These are phyloP conservation scores for Polytrichum formosum DNA, from an alignment of 225 moss, liverwort and hornwort species.

Conservation along the genomic window DNA sequence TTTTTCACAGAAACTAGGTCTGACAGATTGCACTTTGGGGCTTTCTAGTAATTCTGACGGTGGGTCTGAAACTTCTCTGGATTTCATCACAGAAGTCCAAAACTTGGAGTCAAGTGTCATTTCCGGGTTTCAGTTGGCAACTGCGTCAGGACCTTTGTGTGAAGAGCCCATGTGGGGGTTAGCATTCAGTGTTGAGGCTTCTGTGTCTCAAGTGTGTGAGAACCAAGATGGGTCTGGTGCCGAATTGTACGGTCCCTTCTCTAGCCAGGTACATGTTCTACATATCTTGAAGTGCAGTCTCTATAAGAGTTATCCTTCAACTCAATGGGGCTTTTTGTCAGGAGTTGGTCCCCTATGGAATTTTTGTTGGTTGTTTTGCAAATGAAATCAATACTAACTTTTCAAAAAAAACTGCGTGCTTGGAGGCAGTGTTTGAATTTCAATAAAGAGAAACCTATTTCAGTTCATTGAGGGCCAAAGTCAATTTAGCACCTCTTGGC, in stretches of 20 bases:
- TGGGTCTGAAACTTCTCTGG: conserved; percentile 22
- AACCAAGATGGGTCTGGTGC: conserved; percentile 31
- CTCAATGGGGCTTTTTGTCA: no score
- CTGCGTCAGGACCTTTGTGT: conserved; percentile 86
- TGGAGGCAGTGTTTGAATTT: no score
- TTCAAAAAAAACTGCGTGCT: no score
- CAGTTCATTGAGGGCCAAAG: no score
- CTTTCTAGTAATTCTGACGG: conserved; percentile 1
- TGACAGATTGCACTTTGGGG: conserved; percentile 30
- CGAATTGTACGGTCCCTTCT: conserved; percentile 81
- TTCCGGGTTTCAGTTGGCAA: conserved; percentile 92
- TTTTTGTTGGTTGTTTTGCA: no score
- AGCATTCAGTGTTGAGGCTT: conserved; percentile 75
- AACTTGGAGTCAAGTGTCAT: conserved; percentile 88
- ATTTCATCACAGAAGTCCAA: conserved; percentile 58
- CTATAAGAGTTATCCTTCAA: no score
- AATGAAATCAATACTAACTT: no score
- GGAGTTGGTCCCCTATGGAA: no score
- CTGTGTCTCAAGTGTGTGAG: conserved; percentile 40
- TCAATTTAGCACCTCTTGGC: no score
- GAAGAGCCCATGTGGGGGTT: conserved; percentile 99
- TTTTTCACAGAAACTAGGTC: conserved; percentile 71
- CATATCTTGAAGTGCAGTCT: no score
- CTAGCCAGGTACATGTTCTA: conserved; percentile 51
- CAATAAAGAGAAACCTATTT: no score